phyloP scores from a whole-genome alignment of 331 rosid genomes.

The Quercus lobata region DNA sequence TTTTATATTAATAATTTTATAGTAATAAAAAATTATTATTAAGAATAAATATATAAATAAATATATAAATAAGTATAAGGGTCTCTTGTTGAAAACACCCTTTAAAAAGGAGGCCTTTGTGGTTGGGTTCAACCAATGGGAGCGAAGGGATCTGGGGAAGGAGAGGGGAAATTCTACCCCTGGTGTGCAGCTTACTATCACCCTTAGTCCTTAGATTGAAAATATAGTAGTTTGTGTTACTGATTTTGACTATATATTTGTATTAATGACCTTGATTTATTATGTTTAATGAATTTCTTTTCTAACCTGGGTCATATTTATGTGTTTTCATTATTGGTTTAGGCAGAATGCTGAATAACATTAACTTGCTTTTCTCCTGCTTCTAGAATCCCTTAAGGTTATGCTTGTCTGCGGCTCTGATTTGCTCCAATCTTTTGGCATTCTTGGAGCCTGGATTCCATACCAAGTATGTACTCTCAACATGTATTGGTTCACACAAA shows the following conservation, averaged over 20 bases:
- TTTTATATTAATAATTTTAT: too few species aligned
- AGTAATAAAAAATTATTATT: too few species aligned
- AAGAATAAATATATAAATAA: too few species aligned
- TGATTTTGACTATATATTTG: not conserved
- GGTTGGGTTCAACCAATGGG: not conserved
- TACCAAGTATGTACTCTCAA: conserved; percentile 51
- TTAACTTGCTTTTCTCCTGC: conserved; percentile 18
- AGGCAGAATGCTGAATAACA: not conserved
- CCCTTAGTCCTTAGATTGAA: not conserved
- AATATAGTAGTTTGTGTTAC: not conserved
- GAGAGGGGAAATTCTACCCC: not conserved
- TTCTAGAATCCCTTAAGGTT: conserved; percentile 70
- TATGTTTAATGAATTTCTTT: not conserved
- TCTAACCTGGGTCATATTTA: not conserved
- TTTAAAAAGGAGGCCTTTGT: not conserved
- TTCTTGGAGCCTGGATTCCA: conserved; percentile 71
- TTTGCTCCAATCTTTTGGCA: conserved; percentile 71
- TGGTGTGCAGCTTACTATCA: not conserved
- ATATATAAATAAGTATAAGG: too few species aligned
- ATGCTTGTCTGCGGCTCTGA: conserved; percentile 93
- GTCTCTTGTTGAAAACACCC: not conserved
- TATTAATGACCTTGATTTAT: not conserved
- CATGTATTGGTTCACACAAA: not conserved
- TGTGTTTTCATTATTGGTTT: not conserved
- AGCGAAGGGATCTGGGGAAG: not conserved